Evolutionary conservation across 306 rosid species (phyloP), one percentile per base, ranked within the genome.

Genomic region (Rubus idaeus): DNA sequence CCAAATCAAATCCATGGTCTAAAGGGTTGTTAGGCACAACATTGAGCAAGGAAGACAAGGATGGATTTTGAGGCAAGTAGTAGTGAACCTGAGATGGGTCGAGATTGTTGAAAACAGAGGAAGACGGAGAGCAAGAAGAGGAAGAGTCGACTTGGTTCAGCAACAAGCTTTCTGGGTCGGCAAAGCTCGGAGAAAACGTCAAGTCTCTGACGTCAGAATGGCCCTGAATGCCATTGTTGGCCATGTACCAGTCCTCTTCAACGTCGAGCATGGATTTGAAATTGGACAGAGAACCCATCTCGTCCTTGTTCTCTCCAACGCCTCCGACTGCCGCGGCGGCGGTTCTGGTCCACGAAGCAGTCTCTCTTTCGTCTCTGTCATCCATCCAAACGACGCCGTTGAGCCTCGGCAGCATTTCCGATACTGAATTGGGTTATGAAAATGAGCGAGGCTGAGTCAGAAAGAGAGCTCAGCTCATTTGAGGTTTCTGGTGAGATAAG

Each of bases 181-280:
- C 78, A 11, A 75, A 75, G 78, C 83, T 84, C 1, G 88, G 37
- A 21, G 75, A 80, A 84, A 89, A 88, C 46, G 80, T 16, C 71
- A 87, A 57, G 75, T 76, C 78, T 49, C 81, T 75, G 58, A 75
- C 79, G 55, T 84, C 84, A 4, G 75, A 84, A 11, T 83, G 83
- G 71, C 77, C 35, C 46, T 74, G 82, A 61, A 82, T 81, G 78
- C 53, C 65, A 52, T 79, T 75, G 76, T 79, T 80, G 45, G 86
- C 74, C 70, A 86, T 30, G 79, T 70, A 87, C 92, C 96, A 93
- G 65, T 89, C 93, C 1, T 84, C 90, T 26, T 89, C 90, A 46
- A 47, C 78, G 47, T 75, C 78, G 4, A 91, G 85, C 87, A 90
- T 89, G 77, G 98, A 90, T 76, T 94, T 92, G 90, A 88, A 94